These are phyloP conservation scores for Begonia fuchsioides DNA, from an alignment of 306 rosid species.

Conservation along the genomic window DNA sequence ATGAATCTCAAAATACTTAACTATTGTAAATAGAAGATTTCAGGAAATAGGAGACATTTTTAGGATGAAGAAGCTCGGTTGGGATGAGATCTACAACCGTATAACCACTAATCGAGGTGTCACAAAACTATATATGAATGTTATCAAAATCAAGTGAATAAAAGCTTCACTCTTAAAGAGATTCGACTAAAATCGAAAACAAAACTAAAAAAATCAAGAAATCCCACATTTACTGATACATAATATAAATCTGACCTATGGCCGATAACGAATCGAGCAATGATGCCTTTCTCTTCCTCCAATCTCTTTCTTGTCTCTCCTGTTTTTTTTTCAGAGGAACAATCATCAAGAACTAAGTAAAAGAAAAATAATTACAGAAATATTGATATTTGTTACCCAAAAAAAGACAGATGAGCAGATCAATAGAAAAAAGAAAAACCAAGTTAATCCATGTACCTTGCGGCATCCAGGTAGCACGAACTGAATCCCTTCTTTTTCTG, in stretches of 20 bases:
- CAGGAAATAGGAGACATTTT: too few relatives aligned
- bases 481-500: slow-evolving; percentile 92
- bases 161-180: too few relatives aligned
- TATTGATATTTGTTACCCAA: background rate
- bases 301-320: slow-evolving; percentile 88
- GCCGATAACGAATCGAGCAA: slow-evolving; percentile 85
- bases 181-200: too few relatives aligned
- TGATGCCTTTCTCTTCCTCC: slow-evolving; percentile 95
- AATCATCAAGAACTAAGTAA: too few relatives aligned
- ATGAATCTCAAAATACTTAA: too few relatives aligned
- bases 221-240: too few relatives aligned
- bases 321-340: background rate
- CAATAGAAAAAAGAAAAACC: background rate
- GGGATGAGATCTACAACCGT: background rate
- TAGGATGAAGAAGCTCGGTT: background rate
- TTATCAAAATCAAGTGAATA: too few relatives aligned
- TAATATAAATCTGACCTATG: slow-evolving; percentile 42
- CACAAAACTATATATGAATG: too few relatives aligned
- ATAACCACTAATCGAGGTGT: too few relatives aligned
- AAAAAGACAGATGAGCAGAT: background rate
- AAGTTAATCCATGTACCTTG: slow-evolving; percentile 63
- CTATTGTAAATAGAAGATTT: too few relatives aligned
- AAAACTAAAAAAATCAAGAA: too few relatives aligned
- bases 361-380: slow-evolving; percentile 8
- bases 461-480: slow-evolving; percentile 97